phyloP scores from a whole-genome alignment of 306 rosid species.

The Gastrolobium bilobum region DNA sequence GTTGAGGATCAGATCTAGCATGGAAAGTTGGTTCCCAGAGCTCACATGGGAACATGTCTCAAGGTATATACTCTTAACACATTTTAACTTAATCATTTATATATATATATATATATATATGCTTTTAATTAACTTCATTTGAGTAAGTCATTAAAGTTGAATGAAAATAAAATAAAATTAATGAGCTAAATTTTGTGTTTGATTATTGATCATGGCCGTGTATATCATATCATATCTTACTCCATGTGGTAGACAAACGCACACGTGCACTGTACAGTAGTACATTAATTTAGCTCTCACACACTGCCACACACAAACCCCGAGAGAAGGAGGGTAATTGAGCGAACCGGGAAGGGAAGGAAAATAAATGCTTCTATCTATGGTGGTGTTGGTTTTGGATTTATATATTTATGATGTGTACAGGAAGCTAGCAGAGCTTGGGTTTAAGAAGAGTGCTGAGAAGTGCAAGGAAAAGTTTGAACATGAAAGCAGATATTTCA shows the following conservation, averaged over 20 bases:
- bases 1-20: conserved; percentile 82
- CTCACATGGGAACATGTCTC: conserved; percentile 93
- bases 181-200: background rate
- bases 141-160: background rate
- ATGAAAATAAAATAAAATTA: background rate
- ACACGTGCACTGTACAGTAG: conserved; percentile 38
- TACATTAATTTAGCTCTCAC: conserved; percentile 4
- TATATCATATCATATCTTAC: conserved; percentile 4
- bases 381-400: conserved; percentile 41
- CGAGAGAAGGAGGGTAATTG: conserved; percentile 23
- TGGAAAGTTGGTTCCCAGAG: conserved; percentile 79
- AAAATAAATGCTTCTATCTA: conserved; percentile 37
- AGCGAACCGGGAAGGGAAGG: background rate
- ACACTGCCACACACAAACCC: conserved; percentile 35
- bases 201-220: background rate
- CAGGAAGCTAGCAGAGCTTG: conserved; percentile 88
- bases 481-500: conserved; percentile 77
- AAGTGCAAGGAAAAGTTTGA: conserved; percentile 91
- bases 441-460: conserved; percentile 78
- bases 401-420: conserved; percentile 51
- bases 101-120: background rate
- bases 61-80: conserved; percentile 57
- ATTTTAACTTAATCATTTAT: too few relatives aligned
- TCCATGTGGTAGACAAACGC: conserved; percentile 12
- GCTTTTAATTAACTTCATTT: background rate